phyloP scores from a whole-genome alignment of 139 green algal genomes.

The Raphidocelis subcapitata region DNA sequence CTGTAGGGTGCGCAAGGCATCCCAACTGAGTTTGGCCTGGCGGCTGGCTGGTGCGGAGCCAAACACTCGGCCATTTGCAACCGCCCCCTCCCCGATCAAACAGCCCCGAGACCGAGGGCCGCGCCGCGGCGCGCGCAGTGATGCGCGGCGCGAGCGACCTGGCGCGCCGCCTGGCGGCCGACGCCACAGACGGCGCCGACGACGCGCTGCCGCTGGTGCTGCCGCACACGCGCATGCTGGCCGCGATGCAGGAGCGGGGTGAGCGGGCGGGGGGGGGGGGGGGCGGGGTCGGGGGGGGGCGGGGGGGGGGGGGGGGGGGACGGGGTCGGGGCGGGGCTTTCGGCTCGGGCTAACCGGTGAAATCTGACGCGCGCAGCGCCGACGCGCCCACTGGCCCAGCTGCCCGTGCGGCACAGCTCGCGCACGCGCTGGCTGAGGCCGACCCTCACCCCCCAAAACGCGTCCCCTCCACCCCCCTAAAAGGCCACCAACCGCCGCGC shows the following conservation, averaged over 20 bases:
- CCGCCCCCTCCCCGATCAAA: too few relatives aligned
- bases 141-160: slow-evolving; percentile 29
- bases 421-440: too few relatives aligned
- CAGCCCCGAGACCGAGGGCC: neutral
- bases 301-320: neutral
- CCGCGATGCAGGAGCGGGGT: slow-evolving; percentile 9
- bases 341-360: slow-evolving; percentile 1
- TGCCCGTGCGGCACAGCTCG: too few relatives aligned
- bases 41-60: too few relatives aligned
- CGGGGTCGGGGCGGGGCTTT: neutral
- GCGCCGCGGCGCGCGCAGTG: neutral
- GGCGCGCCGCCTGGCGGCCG: slow-evolving; percentile 40
- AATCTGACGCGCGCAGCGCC: too few relatives aligned
- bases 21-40: too few relatives aligned
- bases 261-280: too few relatives aligned
- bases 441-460: neutral
- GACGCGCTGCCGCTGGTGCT: slow-evolving; percentile 50
- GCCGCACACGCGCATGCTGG: slow-evolving; percentile 56
- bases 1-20: too few relatives aligned
- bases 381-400: too few relatives aligned
- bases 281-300: too few relatives aligned
- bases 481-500: neutral
- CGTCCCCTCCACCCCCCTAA: neutral
- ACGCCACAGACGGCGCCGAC: slow-evolving; percentile 53
- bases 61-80: too few relatives aligned